These are phyloP conservation scores for Sclerotinia nivalis DNA, from an alignment of 2,329 filamentous ascomycete species.

Conservation along the genomic window DNA sequence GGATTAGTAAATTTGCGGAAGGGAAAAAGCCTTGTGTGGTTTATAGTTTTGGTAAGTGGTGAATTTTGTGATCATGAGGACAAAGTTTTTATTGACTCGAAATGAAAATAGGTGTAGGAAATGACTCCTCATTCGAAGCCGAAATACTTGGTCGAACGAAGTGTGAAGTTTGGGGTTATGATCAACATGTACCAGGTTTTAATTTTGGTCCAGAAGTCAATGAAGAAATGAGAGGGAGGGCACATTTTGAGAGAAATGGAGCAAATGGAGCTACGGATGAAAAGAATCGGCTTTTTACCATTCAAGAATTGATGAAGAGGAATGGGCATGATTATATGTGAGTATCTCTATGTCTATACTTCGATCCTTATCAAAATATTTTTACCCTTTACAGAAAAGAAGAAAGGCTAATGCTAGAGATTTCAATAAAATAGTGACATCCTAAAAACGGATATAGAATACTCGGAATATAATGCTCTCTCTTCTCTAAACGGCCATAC, in stretches of 20 bases:
- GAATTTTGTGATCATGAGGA: not conserved
- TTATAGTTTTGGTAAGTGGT: slow-evolving; percentile 21
- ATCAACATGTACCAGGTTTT: slow-evolving; percentile 38
- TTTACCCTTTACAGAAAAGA: not conserved
- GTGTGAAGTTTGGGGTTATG: slow-evolving; percentile 46
- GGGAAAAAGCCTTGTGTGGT: slow-evolving; percentile 22
- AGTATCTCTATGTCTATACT: not conserved
- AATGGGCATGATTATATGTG: slow-evolving; percentile 44
- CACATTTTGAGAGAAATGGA: slow-evolving; percentile 43
- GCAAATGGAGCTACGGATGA: slow-evolving; percentile 39
- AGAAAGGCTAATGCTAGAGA: not conserved
- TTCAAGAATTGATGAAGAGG: slow-evolving; percentile 44
- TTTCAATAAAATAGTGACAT: slow-evolving; percentile 39
- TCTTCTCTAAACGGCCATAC: slow-evolving; percentile 32
- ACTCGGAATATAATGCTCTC: slow-evolving; percentile 43
- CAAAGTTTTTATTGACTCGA: not conserved
- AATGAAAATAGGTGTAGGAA: slow-evolving; percentile 7
- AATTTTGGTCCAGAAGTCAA: slow-evolving; percentile 41
- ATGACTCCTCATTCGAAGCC: slow-evolving; percentile 37
- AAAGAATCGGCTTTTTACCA: slow-evolving; percentile 37
- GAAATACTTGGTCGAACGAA: slow-evolving; percentile 44
- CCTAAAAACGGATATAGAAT: slow-evolving; percentile 46
- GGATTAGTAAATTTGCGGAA: slow-evolving; percentile 43
- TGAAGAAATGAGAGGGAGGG: slow-evolving; percentile 28
- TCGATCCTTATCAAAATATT: not conserved